Percentiles rank a stretch among this genome's conserved stretches.
Evolutionary conservation across 106 monocot species (phyloP).

Genomic region (Platanthera guangdongensis): DNA sequence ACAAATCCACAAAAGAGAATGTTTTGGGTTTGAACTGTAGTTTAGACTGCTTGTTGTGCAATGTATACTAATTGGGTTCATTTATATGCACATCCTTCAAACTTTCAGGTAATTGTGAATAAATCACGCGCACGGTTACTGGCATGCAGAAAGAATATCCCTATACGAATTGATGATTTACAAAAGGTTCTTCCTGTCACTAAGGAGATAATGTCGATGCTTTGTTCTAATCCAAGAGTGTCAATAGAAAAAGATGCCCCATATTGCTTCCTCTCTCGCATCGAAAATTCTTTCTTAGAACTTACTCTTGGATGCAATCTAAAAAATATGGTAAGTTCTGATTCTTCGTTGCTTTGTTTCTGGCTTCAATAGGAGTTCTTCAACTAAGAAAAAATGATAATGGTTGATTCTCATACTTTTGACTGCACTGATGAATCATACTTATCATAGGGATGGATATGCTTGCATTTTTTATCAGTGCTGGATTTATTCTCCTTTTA

Average conservation of each 20-base stretch:
- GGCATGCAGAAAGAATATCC: conserved; percentile 51
- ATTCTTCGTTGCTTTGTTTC: background rate
- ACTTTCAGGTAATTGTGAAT: conserved; percentile 74
- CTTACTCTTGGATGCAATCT: conserved; percentile 85
- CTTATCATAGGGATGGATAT: background rate
- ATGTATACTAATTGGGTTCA: background rate
- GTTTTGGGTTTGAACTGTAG: background rate
- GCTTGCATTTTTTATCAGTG: background rate
- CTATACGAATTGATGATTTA: conserved; percentile 51
- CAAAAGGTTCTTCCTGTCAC: conserved; percentile 70
- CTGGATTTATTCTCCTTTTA: background rate
- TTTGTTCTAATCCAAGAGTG: conserved; percentile 49
- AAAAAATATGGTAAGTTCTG: conserved; percentile 49
- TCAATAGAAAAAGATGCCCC: conserved; percentile 59
- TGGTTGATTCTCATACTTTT: background rate
- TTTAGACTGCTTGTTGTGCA: background rate
- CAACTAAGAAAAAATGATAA: background rate
- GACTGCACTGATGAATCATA: background rate
- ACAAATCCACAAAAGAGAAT: too few species aligned
- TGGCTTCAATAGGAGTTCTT: background rate
- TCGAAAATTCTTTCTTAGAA: conserved; percentile 68
- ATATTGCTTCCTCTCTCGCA: conserved; percentile 70
- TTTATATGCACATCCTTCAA: background rate
- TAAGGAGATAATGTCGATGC: conserved; percentile 52
- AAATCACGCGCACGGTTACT: conserved; percentile 79